A percentile compares a stretch with the other conserved stretches of the same genome.
These are phyloP conservation scores for Pythium folliculosum DNA, from an alignment of 352 stramenopile genomes.

Conservation along the genomic window DNA sequence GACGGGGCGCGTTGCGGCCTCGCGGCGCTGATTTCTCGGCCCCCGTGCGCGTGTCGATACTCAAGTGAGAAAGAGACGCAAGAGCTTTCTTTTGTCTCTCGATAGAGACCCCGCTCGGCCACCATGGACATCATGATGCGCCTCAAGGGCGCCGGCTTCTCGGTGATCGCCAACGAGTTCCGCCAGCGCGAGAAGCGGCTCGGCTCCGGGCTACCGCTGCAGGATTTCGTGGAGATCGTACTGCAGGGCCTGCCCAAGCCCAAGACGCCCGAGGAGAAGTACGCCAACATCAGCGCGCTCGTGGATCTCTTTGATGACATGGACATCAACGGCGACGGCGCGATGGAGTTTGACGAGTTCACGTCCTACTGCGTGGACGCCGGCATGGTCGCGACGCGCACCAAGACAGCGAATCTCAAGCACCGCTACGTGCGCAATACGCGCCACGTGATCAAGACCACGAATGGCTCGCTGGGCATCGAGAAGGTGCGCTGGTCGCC, in stretches of 20 bases:
- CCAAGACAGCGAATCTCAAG: constrained; percentile 49
- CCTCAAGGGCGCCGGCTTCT: constrained; percentile 74
- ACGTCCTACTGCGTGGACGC: constrained; percentile 87
- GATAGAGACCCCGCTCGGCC: constrained; percentile 1
- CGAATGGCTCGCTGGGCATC: constrained; percentile 48
- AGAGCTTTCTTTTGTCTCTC: background rate
- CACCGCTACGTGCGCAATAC: constrained; percentile 71
- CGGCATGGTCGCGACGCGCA: constrained; percentile 73
- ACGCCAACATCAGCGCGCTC: constrained; percentile 54
- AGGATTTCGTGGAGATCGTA: constrained; percentile 85
- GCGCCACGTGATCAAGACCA: constrained; percentile 60
- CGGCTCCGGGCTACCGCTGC: constrained; percentile 56
- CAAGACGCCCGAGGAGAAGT: constrained; percentile 49
- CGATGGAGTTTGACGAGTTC: constrained; percentile 88
- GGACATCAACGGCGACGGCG: constrained; percentile 86
- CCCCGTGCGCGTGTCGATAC: background rate
- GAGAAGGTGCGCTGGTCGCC: constrained; percentile 78
- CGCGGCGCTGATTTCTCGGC: constrained; percentile 7
- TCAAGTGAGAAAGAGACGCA: background rate
- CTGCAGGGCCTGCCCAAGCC: constrained; percentile 51
- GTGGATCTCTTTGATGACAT: constrained; percentile 87
- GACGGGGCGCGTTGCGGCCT: background rate
- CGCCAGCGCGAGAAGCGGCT: constrained; percentile 61
- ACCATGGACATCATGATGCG: constrained; percentile 86
- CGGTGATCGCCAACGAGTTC: constrained; percentile 76